Conservation (phyloP, 148 eudicot species). For the Diospyros kaki region DNA sequence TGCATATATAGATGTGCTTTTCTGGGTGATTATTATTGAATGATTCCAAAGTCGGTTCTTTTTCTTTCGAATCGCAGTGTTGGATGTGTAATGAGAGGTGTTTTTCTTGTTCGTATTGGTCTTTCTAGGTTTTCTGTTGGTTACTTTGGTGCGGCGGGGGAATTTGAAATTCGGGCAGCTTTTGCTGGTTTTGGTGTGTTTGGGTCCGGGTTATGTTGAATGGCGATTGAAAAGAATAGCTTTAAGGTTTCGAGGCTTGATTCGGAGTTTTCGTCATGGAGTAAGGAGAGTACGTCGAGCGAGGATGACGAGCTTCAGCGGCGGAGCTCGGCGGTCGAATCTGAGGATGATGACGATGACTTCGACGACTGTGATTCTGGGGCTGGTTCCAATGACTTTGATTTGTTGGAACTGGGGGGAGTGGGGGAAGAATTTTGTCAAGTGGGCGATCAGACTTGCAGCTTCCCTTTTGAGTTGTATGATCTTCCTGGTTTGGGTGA, state of each 20-base stretch:
- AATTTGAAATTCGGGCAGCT: background rate
- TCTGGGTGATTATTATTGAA: background rate
- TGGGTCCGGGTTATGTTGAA: constrained; percentile 31
- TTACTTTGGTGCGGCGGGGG: background rate
- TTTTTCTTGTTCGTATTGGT: background rate
- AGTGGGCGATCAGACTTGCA: constrained; percentile 80
- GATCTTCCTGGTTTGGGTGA: constrained; percentile 68
- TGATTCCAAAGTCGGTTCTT: background rate
- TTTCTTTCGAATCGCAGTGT: constrained; percentile 1
- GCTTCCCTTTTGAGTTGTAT: constrained; percentile 76
- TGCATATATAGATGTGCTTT: background rate
- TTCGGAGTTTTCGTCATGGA: constrained; percentile 50
- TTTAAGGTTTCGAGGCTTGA: constrained; percentile 58
- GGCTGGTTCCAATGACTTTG: constrained; percentile 90
- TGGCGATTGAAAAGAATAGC: constrained; percentile 89
- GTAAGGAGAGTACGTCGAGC: constrained; percentile 75
- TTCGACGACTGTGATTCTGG: constrained; percentile 94
- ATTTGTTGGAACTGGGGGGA: constrained; percentile 81
- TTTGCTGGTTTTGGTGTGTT: background rate
- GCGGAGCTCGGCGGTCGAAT: constrained; percentile 34
- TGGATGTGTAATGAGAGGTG: constrained; percentile 5
- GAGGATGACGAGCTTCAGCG: constrained; percentile 54
- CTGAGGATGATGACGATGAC: constrained; percentile 57
- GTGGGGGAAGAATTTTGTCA: constrained; percentile 82
- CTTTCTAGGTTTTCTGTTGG: constrained; percentile 7